Evolutionary conservation across 345 rosid genomes (phyloP).

Genomic region (Bruguiera gymnorhiza): DNA sequence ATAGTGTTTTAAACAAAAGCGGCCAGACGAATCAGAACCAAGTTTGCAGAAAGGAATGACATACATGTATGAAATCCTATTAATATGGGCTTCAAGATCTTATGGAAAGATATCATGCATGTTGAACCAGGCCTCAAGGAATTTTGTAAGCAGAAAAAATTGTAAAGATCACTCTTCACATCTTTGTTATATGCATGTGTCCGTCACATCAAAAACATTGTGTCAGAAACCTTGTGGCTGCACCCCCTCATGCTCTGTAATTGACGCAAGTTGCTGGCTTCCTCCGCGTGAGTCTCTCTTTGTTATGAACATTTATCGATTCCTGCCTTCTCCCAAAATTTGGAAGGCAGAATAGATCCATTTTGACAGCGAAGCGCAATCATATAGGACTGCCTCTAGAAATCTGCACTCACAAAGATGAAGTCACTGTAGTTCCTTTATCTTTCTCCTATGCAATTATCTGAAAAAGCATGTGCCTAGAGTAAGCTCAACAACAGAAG

Average conservation of each 20-base stretch:
- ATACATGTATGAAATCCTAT: neutral
- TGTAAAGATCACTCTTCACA: neutral
- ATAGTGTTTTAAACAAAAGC: too few relatives aligned
- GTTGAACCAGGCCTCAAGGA: neutral
- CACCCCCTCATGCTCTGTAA: slow-evolving; percentile 8
- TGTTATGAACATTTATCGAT: neutral
- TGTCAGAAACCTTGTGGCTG: slow-evolving; percentile 25
- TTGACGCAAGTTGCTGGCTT: slow-evolving; percentile 3
- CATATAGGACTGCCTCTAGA: slow-evolving; percentile 41
- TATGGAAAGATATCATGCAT: neutral
- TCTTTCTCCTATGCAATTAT: slow-evolving; percentile 5
- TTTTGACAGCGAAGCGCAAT: slow-evolving; percentile 1
- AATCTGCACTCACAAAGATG: slow-evolving; percentile 32
- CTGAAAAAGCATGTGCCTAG: neutral
- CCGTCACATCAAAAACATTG: slow-evolving; percentile 14
- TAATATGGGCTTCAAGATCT: neutral
- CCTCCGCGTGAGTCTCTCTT: neutral
- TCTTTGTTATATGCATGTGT: slow-evolving; percentile 21
- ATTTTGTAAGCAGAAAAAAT: neutral
- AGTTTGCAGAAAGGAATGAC: too few relatives aligned
- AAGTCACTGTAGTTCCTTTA: slow-evolving; percentile 15
- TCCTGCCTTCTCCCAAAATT: neutral
- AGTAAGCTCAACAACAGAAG: too few relatives aligned
- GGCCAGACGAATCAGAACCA: too few relatives aligned
- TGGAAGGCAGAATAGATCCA: slow-evolving; percentile 1